Percentiles rank a stretch among this genome's conserved stretches.
Evolutionary conservation across 345 rosid species (phyloP).

Genomic region (Noccaea caerulescens): DNA sequence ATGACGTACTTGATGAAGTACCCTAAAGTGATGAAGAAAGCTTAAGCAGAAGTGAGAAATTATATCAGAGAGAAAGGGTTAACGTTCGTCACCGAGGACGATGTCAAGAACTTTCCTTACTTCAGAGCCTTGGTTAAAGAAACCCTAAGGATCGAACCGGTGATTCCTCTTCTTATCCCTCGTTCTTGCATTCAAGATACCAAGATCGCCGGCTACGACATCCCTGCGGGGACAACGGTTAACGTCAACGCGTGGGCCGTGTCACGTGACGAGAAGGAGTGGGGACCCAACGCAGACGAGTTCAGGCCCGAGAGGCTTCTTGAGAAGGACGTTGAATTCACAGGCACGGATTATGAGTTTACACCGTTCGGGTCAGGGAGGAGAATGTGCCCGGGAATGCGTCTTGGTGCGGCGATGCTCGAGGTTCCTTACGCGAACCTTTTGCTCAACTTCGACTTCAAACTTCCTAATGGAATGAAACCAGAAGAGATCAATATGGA

Average conservation of each 20-base stretch:
- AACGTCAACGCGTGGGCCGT: slow-evolving; percentile 44
- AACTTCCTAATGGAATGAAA: slow-evolving; percentile 36
- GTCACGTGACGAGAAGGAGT: slow-evolving; percentile 38
- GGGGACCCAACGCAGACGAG: slow-evolving; percentile 43
- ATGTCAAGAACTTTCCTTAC: slow-evolving; percentile 40
- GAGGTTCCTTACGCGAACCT: slow-evolving; percentile 46
- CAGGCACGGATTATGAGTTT: slow-evolving; percentile 44
- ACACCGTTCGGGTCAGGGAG: slow-evolving; percentile 48
- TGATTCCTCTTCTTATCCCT: slow-evolving; percentile 39
- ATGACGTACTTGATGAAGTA: slow-evolving; percentile 44
- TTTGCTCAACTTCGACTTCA: slow-evolving; percentile 38
- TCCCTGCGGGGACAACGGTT: slow-evolving; percentile 35
- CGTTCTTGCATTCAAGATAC: slow-evolving; percentile 37
- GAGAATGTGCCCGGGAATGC: slow-evolving; percentile 48
- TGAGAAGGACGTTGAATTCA: slow-evolving; percentile 41
- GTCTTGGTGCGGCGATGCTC: slow-evolving; percentile 36
- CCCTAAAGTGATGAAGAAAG: slow-evolving; percentile 38
- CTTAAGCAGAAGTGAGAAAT: slow-evolving; percentile 31
- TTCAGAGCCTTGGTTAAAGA: slow-evolving; percentile 45
- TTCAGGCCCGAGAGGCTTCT: slow-evolving; percentile 46
- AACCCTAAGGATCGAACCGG: slow-evolving; percentile 42
- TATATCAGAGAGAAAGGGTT: slow-evolving; percentile 12
- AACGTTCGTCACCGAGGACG: slow-evolving; percentile 36
- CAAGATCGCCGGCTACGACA: slow-evolving; percentile 39
- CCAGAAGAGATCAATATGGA: slow-evolving; percentile 43